Conservation (phyloP, 345 rosid species). For the Passiflora organensis region DNA sequence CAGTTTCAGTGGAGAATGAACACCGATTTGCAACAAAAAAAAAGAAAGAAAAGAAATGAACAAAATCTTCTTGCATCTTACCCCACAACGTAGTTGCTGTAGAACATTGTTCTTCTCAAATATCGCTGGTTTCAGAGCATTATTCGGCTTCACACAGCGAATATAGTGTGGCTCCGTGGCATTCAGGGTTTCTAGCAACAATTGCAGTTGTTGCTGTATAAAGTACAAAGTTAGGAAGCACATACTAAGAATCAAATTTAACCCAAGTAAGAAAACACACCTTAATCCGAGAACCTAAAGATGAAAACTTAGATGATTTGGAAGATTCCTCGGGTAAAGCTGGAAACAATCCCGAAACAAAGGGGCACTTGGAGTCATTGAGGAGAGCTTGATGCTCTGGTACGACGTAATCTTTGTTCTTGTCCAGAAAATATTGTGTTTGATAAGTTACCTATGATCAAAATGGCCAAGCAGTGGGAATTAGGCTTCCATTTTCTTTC, state of each 20-base stretch:
- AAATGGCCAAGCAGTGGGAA: background rate
- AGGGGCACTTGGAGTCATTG: conserved; percentile 74
- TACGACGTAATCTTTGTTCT: conserved; percentile 97
- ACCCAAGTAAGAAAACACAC: conserved; percentile 26
- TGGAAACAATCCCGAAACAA: conserved; percentile 76
- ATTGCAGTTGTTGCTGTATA: conserved; percentile 85
- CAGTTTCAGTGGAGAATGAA: conserved; percentile 5
- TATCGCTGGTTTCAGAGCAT: conserved; percentile 80
- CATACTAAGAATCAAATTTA: background rate
- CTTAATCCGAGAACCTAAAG: conserved; percentile 95
- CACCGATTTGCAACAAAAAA: background rate
- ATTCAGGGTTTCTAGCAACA: conserved; percentile 90
- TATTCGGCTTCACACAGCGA: conserved; percentile 93
- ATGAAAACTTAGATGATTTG: conserved; percentile 88
- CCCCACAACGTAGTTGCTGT: conserved; percentile 96
- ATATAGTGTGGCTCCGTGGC: conserved; percentile 95
- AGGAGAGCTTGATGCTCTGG: conserved; percentile 95
- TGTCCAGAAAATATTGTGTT: conserved; percentile 87
- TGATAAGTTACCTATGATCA: conserved; percentile 77
- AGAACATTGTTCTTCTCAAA: conserved; percentile 82
- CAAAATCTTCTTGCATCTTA: conserved; percentile 23
- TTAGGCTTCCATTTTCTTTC: background rate
- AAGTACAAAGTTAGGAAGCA: conserved; percentile 10
- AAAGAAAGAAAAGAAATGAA: background rate
- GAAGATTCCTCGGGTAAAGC: conserved; percentile 74